phyloP scores from a whole-genome alignment of 176 grass and related monocot species.

The Phyllostachys edulis region DNA sequence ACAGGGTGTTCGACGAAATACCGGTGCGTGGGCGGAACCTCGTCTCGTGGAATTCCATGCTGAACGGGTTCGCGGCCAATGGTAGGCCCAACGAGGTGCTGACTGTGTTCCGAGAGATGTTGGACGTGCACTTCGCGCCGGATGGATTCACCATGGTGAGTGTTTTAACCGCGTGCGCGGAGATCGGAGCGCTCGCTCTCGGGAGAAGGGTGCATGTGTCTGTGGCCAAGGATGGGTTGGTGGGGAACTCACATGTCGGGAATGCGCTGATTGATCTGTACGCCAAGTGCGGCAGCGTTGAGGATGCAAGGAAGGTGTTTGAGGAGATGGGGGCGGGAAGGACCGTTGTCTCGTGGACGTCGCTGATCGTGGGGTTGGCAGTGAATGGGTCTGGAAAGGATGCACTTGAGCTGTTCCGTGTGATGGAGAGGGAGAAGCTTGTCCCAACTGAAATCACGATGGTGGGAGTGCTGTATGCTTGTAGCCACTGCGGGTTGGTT shows the following conservation, averaged over 20 bases:
- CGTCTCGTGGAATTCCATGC: constrained; percentile 76
- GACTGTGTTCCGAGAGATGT: constrained; percentile 64
- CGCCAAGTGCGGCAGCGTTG: constrained; percentile 31
- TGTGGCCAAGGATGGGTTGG: constrained; percentile 53
- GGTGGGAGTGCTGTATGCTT: constrained; percentile 83
- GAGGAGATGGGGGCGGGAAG: constrained; percentile 52
- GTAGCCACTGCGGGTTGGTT: constrained; percentile 79
- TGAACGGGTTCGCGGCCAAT: constrained; percentile 71
- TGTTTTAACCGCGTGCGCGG: constrained; percentile 58
- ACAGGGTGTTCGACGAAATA: constrained; percentile 78
- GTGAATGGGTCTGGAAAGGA: constrained; percentile 74
- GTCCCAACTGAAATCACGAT: constrained; percentile 75
- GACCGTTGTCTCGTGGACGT: constrained; percentile 70
- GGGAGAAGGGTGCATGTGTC: constrained; percentile 65
- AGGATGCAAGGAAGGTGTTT: constrained; percentile 57
- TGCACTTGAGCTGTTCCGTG: constrained; percentile 57
- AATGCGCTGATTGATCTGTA: constrained; percentile 55
- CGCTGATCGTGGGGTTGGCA: constrained; percentile 66
- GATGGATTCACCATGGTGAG: constrained; percentile 82
- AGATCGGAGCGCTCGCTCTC: constrained; percentile 54
- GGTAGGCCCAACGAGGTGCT: constrained; percentile 75
- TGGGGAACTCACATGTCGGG: constrained; percentile 50
- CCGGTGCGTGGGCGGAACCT: constrained; percentile 46
- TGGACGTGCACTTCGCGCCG: constrained; percentile 24
- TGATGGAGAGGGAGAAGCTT: constrained; percentile 66